Evolutionary conservation across 2,329 filamentous ascomycete genomes (phyloP), one percentile per base, ranked within the genome.

Genomic region (Hymenoscyphus albidus): DNA sequence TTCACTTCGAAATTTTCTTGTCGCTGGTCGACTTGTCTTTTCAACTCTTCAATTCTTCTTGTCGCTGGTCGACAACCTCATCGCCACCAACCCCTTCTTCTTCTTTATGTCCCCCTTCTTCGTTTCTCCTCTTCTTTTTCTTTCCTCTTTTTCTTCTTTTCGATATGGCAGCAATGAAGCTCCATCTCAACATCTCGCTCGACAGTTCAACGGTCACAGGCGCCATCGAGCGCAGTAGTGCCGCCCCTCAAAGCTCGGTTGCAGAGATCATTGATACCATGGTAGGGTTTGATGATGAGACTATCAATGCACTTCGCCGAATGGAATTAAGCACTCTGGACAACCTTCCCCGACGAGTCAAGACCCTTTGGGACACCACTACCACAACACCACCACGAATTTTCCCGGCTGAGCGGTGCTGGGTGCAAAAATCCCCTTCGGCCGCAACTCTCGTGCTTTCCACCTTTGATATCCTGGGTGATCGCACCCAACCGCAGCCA

Each of bases 321-420:
- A 60, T 56, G 42, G 42, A 44, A 1, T 18, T 64, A 1, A 5
- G n/a, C 14, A n/a, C 57, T 13, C 58, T 64, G n/a, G 32, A 22
- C 18, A 32, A 39, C 13, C 3, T 57, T n/a, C 48, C 62, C 6
- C 13, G 6, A 12, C n/a, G 61, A n/a, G 48, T 22, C 1, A 13
- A 32, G 10, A 14, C 51, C 3, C 39, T 68, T 4, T 68, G 67
- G 67, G 42, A 5, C 1, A 7, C 40, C 2, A 61, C 61, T 3
- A 65, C 64, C 7, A 62, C 65, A 12, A 64, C 58, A 5, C 5
- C 22, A 2, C 67, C 65, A 27, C 40, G 59, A 9, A 27, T 64
- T 3, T 62, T 67, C 57, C 39, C 39, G 16, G 55, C 63, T 1
- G 13, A 38, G 1, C 56, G 62, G 10, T 64, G 62, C 35, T 68